A percentile compares a stretch with the other conserved stretches of the same genome.
Conservation (phyloP, 2,329 filamentous ascomycete species). For the Chaetoscypha palmicola region DNA sequence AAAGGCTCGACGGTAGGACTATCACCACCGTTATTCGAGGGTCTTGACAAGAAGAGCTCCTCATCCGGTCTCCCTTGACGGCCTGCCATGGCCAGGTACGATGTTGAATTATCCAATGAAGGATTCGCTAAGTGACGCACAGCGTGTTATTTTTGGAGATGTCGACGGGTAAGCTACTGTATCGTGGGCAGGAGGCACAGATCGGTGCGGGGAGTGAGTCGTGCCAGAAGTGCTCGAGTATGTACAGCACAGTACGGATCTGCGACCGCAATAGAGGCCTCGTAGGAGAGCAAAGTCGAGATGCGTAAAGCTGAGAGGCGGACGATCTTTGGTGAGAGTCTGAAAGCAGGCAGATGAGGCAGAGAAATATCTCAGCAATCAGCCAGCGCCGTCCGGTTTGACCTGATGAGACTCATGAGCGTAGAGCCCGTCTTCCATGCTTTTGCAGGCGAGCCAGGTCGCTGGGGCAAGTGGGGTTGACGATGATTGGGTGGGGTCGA, state of each 20-base stretch:
- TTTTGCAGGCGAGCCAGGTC: neutral
- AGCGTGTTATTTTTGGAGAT: slow-evolving; percentile 27
- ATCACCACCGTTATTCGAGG: slow-evolving; percentile 41
- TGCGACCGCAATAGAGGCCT: neutral
- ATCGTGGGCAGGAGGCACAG: slow-evolving; percentile 23
- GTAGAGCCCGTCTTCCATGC: neutral
- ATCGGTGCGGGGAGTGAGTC: slow-evolving; percentile 7
- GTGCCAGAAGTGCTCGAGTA: neutral
- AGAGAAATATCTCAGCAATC: neutral
- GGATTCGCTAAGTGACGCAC: slow-evolving; percentile 23
- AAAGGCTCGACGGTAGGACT: slow-evolving; percentile 78
- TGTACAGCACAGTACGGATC: no score
- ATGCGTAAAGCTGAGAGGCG: neutral
- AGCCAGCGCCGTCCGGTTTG: neutral
- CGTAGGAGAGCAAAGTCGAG: neutral
- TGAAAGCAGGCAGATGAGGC: neutral
- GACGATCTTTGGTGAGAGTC: neutral
- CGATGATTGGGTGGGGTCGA: neutral
- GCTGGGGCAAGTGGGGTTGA: neutral
- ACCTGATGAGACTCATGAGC: neutral
- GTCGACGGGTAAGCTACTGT: slow-evolving; percentile 21
- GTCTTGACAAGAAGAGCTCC: slow-evolving; percentile 68
- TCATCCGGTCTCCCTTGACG: slow-evolving; percentile 63
- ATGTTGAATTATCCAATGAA: slow-evolving; percentile 19
- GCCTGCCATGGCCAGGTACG: slow-evolving; percentile 25